Evolutionary conservation across 352 stramenopile genomes (phyloP).

Genomic region (Phytophthora cajani): DNA sequence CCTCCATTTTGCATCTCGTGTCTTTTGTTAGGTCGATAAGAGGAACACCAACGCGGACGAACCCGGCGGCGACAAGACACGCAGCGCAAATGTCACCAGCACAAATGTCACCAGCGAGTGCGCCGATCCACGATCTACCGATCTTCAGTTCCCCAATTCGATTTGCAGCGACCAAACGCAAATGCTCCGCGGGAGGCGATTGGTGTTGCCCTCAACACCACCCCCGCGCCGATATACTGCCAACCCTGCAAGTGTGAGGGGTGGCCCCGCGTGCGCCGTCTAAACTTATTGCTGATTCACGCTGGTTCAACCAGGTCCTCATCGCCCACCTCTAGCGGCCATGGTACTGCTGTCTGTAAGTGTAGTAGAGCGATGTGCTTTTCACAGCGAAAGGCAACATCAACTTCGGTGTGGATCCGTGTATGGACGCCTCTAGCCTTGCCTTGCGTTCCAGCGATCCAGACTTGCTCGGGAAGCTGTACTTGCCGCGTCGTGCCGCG

Average conservation of each 20-base stretch:
- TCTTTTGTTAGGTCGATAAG: too few relatives aligned
- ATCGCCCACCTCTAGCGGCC: too few relatives aligned
- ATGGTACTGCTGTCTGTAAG: too few relatives aligned
- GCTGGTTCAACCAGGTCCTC: slow-evolving; percentile 2
- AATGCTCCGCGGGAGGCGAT: slow-evolving; percentile 22
- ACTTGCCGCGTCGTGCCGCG: slow-evolving; percentile 9
- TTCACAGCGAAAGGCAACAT: slow-evolving; percentile 21
- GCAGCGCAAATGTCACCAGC: too few relatives aligned
- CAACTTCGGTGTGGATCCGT: slow-evolving; percentile 24
- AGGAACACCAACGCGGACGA: too few relatives aligned
- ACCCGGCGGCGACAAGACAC: too few relatives aligned
- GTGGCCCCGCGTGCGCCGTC: too few relatives aligned
- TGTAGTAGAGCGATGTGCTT: background rate
- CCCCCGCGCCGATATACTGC: slow-evolving; percentile 6
- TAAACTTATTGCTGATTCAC: too few relatives aligned
- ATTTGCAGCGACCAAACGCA: slow-evolving; percentile 23
- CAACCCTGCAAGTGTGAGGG: too few relatives aligned
- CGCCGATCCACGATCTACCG: too few relatives aligned
- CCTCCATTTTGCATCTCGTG: too few relatives aligned
- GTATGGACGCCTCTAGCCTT: slow-evolving; percentile 6
- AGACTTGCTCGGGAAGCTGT: background rate
- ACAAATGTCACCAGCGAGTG: too few relatives aligned
- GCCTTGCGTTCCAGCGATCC: slow-evolving; percentile 17
- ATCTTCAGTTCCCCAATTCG: slow-evolving; percentile 15
- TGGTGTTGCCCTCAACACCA: background rate